Evolutionary conservation across 495 filamentous ascomycete species (phyloP).

Genomic region (Aspergillus avenaceus): DNA sequence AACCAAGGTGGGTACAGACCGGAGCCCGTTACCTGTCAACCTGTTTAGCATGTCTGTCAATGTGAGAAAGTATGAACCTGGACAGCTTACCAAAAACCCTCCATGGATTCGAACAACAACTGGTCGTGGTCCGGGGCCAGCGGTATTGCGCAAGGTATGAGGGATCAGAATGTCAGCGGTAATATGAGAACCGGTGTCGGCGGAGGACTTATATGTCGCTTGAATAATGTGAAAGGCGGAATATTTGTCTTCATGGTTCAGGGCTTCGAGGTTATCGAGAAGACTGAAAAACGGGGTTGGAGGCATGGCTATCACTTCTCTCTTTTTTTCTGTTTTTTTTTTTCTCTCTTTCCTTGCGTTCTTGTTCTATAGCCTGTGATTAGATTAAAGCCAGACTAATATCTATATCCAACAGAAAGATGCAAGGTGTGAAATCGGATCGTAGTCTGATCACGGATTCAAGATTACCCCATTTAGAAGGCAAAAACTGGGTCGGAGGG

Average conservation of each 20-base stretch:
- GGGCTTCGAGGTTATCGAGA: neutral
- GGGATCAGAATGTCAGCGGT: constrained; percentile 9
- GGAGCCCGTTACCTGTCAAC: constrained; percentile 5
- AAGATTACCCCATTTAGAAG: too few species aligned
- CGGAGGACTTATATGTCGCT: neutral
- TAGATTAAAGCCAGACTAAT: too few species aligned
- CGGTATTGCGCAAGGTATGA: neutral
- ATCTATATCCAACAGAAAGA: too few species aligned
- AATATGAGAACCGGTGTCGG: neutral
- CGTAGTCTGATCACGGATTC: too few species aligned
- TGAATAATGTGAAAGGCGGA: neutral
- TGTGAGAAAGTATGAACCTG: neutral
- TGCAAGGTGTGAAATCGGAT: too few species aligned
- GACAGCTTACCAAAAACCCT: constrained; percentile 12
- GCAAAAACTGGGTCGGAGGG: too few species aligned
- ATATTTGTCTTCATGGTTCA: neutral
- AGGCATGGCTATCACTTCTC: neutral
- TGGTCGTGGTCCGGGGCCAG: neutral
- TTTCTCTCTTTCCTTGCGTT: neutral
- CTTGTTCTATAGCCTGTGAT: too few species aligned
- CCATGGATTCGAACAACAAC: constrained; percentile 14
- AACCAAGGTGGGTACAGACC: constrained; percentile 15
- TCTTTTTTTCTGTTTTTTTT: neutral
- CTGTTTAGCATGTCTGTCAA: neutral
- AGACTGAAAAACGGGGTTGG: neutral